A percentile compares a stretch with the other conserved stretches of the same genome.
Conservation (phyloP, 2,329 filamentous ascomycete species). For the Akanthomyces muscarius region DNA sequence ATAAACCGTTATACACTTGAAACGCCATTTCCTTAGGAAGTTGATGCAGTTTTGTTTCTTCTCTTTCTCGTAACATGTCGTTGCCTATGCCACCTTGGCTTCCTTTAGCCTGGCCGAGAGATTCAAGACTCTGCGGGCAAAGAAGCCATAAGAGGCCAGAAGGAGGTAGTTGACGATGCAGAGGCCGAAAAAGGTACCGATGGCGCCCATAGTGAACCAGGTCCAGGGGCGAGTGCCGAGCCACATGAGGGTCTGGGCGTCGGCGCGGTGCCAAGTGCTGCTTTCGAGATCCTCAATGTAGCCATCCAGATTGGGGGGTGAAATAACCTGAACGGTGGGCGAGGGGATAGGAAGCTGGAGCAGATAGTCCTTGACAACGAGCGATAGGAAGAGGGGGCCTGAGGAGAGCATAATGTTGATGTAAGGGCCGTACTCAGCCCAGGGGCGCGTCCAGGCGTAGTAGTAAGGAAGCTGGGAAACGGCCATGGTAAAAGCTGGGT, state of each 20-base stretch:
- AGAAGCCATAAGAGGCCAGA: conserved; percentile 25
- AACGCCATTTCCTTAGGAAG: conserved; percentile 10
- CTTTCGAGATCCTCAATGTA: conserved; percentile 37
- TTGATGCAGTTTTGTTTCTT: conserved; percentile 3
- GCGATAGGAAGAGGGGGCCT: conserved; percentile 70
- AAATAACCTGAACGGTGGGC: conserved; percentile 27
- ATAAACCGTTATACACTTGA: conserved; percentile 16
- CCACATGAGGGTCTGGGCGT: conserved; percentile 47
- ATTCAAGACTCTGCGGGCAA: conserved; percentile 4
- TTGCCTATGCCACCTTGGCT: conserved; percentile 8
- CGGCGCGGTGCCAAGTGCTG: conserved; percentile 43
- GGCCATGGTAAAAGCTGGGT: conserved; percentile 69
- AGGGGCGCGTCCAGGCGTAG: conserved; percentile 58
- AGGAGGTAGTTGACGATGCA: conserved; percentile 21
- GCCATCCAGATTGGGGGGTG: conserved; percentile 23
- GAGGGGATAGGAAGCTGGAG: conserved; percentile 37
- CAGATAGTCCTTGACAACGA: conserved; percentile 73
- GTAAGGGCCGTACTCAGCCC: conserved; percentile 60
- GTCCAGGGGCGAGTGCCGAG: conserved; percentile 35
- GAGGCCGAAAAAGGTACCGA: conserved; percentile 25
- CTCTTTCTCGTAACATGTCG: neutral
- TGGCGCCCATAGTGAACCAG: conserved; percentile 29
- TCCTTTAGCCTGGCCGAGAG: conserved; percentile 13
- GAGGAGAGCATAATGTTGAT: conserved; percentile 78
- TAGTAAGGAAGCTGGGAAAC: conserved; percentile 59